phyloP scores from a whole-genome alignment of 495 filamentous ascomycete species.

The Neurospora pannonica region DNA sequence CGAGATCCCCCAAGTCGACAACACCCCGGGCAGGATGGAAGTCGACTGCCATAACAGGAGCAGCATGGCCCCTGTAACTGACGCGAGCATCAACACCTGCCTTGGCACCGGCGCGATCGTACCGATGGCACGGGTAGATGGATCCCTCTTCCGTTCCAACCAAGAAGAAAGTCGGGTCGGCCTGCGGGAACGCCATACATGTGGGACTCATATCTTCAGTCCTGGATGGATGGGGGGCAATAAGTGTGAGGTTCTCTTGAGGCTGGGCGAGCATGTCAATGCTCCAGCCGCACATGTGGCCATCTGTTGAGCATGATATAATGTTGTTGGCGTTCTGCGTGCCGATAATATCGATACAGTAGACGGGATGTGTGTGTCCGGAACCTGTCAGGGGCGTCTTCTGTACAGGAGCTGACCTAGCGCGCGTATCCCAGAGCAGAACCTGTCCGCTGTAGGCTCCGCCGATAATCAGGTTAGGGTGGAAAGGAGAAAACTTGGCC shows the following conservation, averaged over 20 bases:
- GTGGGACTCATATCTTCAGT: slow-evolving; percentile 93
- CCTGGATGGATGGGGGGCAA: slow-evolving; percentile 76
- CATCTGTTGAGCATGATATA: slow-evolving; percentile 90
- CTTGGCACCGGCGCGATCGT: slow-evolving; percentile 93
- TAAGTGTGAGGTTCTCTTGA: slow-evolving; percentile 81
- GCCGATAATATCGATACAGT: slow-evolving; percentile 87
- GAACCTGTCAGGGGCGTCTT: slow-evolving; percentile 90
- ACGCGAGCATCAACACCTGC: slow-evolving; percentile 84
- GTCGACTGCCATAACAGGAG: slow-evolving; percentile 89
- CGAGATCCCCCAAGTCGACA: slow-evolving; percentile 90
- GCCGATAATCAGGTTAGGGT: slow-evolving; percentile 89
- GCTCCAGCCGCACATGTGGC: slow-evolving; percentile 91
- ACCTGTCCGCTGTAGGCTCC: slow-evolving; percentile 95
- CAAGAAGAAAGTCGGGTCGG: slow-evolving; percentile 95
- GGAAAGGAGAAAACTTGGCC: slow-evolving; percentile 94
- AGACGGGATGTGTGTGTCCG: slow-evolving; percentile 93
- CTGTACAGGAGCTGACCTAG: slow-evolving; percentile 78
- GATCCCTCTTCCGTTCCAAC: slow-evolving; percentile 92
- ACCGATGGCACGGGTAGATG: slow-evolving; percentile 92
- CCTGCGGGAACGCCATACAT: slow-evolving; percentile 91
- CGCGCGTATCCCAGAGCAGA: slow-evolving; percentile 93
- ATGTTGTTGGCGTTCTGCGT: slow-evolving; percentile 99
- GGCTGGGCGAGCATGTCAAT: slow-evolving; percentile 95
- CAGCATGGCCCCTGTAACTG: slow-evolving; percentile 77
- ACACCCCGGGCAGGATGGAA: slow-evolving; percentile 89